Evolutionary conservation across 169 alveolate species (phyloP), one percentile per base, ranked within the genome.

Genomic region (Cardiosporidium cionae): DNA sequence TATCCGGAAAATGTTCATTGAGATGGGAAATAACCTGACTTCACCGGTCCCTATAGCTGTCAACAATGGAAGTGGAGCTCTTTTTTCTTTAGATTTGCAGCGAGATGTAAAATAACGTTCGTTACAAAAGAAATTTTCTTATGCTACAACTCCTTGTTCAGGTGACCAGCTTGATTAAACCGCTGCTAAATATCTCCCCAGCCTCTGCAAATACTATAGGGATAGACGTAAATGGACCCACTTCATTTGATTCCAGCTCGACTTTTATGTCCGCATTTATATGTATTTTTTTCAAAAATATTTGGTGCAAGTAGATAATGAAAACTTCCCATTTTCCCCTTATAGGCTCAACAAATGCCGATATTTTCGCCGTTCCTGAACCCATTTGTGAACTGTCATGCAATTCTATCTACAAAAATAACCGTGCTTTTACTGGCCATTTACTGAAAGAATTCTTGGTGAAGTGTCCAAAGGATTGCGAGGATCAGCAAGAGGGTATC

Each of bases 381-480:
- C 78, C 84, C 2, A 69, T 81, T 36, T 70, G 78, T 0, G 89
- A 88, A 65, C 79, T 86, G 16, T 84, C 87, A 58, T 84, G 93
- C 69, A 70, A 85, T 44, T 86, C 88, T 23, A 68, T 86, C 7
- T 71, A 78, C 9, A 88, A 87, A 16, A 79, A 81, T 31, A 81
- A 82, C 65, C 85, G 72, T 29, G 79, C 84, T n/a, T 87, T 84
- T 23, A 88, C 84, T 23, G 89, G 90, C 29, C 84, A 92, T 32
- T 76, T 86, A 3, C 94, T 92, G 6, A 85, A 83, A 34, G 84
- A 84, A 53, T 76, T 84, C 58, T 25, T 81, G 36, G 86, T 90
- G 31, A 76, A 76, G 52, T 91, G 96, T 32, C 96, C 96, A 33
- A 86, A 85, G 36, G 87, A 89, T 66, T 91, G 96, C 77, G 82